Evolutionary conservation across 177 flowering plant genomes (phyloP), one percentile per base, ranked within the genome.

Genomic region (Telopea speciosissima): DNA sequence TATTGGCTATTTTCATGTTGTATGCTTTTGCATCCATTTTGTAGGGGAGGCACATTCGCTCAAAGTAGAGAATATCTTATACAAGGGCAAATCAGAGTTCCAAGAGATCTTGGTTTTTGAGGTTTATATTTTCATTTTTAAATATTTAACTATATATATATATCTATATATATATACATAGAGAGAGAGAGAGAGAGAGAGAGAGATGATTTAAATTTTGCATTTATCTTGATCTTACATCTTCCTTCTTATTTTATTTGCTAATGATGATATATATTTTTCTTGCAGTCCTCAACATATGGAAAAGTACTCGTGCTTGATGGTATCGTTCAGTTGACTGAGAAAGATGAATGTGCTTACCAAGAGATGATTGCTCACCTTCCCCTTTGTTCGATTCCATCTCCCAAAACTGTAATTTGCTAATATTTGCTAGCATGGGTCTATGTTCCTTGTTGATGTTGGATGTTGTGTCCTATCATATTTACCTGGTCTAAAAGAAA

Each of bases 281-380:
- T 9, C 1, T 23, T 80, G 83, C 88, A 96, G 99, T 91, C 98
- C 28, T 45, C 83, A 21, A 66, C 89, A 64, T 96, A 96, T 79
- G 99, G 99, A 24, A 93, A 88, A 74, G 97, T 93, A 73, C 99
- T 96, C 72, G 97, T 93, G 71, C 95, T 96, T 67, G 99, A 96
- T 79, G 99, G 99, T 63, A 90, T 96, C 81, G 84, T 96, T 70
- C 99, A 96, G 77, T 78, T 96, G 83, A 93, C 96, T 1, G 99
- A 96, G 88, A 93, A 87, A 83, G 98, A 96, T 86, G 99, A 96
- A 79, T 96, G 93, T 76, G 98, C 97, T n/a, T 96, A 96, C 80
- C 99, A 93, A 79, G 99, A 95, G 86, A 96, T 96, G 99, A 96
- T 96, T 68, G 76, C 89, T 54, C 99, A 96, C 81, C 92, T 96